Conservation (phyloP, 2,329 filamentous ascomycete species). For the Scortechinia acanthostroma region DNA sequence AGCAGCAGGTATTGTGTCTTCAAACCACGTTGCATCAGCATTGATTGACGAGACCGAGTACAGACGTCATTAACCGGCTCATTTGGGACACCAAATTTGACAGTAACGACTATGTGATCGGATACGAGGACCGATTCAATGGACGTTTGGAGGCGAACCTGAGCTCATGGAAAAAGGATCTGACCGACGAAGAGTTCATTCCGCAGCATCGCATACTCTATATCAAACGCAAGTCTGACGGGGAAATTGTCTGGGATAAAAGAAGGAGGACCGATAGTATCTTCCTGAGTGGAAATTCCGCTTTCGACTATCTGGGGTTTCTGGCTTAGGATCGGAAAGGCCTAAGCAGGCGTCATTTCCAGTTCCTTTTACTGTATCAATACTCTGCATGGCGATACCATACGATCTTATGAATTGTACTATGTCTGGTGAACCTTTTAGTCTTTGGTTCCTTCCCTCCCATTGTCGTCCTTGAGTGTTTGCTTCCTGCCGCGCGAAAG, state of each 20-base stretch:
- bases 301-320: not conserved
- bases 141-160: constrained; percentile 44
- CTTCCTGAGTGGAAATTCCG: constrained; percentile 38
- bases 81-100: constrained; percentile 50
- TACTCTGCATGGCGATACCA: no score
- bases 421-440: no score
- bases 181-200: constrained; percentile 61
- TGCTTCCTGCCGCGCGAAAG: no score
- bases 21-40: not conserved
- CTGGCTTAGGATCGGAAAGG: not conserved
- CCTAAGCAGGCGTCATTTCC: no score
- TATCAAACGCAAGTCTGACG: constrained; percentile 45
- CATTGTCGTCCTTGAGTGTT: no score
- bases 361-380: no score
- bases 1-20: not conserved
- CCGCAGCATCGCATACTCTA: constrained; percentile 58
- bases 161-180: constrained; percentile 49
- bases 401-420: no score
- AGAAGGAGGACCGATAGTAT: constrained; percentile 41
- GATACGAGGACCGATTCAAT: constrained; percentile 53
- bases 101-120: constrained; percentile 43
- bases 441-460: no score
- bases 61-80: constrained; percentile 50
- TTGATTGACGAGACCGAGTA: not conserved
- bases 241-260: constrained; percentile 46